Percentiles rank a stretch among this genome's conserved stretches.
Evolutionary conservation across 2,329 filamentous ascomycete genomes (phyloP).

Genomic region (Penicillium sp.): DNA sequence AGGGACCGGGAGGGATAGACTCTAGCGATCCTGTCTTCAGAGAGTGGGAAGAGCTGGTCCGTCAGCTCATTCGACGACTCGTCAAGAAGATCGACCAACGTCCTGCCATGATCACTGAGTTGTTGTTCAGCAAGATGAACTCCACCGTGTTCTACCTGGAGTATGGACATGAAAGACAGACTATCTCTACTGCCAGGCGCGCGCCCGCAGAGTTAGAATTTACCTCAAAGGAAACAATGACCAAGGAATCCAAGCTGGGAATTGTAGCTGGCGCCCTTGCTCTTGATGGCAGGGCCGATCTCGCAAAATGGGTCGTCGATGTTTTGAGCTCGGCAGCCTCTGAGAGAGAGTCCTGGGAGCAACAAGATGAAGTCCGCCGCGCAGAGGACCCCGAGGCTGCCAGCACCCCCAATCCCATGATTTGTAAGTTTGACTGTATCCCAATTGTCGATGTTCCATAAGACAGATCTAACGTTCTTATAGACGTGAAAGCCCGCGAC

Average conservation of each 20-base stretch:
- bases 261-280: slow-evolving; percentile 78
- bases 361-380: slow-evolving; percentile 62
- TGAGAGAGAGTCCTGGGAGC: slow-evolving; percentile 76
- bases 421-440: slow-evolving; percentile 46
- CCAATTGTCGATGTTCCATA: neutral
- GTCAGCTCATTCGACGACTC: slow-evolving; percentile 78
- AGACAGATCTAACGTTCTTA: neutral
- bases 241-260: slow-evolving; percentile 68
- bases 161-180: slow-evolving; percentile 82
- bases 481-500: slow-evolving; percentile 63
- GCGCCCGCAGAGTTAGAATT: slow-evolving; percentile 82
- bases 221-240: slow-evolving; percentile 64
- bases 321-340: slow-evolving; percentile 66
- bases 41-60: slow-evolving; percentile 88
- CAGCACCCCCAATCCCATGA: slow-evolving; percentile 27
- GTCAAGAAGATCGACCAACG: slow-evolving; percentile 82
- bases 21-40: slow-evolving; percentile 65
- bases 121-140: slow-evolving; percentile 91
- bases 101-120: slow-evolving; percentile 81
- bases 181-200: slow-evolving; percentile 62
- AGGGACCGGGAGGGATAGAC: slow-evolving; percentile 76
- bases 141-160: slow-evolving; percentile 84
- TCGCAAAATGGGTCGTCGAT: slow-evolving; percentile 78
- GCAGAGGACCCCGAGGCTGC: slow-evolving; percentile 38
- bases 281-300: slow-evolving; percentile 73